phyloP scores from a whole-genome alignment of 1,139 yeast species.

The Saccharomyces hybrid region DNA sequence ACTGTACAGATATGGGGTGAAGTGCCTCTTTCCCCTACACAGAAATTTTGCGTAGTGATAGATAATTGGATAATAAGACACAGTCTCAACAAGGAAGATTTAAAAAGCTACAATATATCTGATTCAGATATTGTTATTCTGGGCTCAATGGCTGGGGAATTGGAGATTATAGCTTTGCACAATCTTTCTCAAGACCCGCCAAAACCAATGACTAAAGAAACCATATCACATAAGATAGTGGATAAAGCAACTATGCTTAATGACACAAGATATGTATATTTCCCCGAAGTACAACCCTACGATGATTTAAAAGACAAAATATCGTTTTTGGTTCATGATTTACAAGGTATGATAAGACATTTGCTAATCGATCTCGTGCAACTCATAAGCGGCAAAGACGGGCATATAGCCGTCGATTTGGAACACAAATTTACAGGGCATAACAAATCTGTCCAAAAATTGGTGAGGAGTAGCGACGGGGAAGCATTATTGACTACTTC shows the following conservation, averaged over 20 bases:
- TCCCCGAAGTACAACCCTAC: conserved; percentile 31
- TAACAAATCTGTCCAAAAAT: conserved; percentile 62
- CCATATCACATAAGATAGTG: conserved; percentile 20
- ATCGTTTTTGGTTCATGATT: conserved; percentile 44
- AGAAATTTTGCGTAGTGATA: conserved; percentile 42
- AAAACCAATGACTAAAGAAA: conserved; percentile 28
- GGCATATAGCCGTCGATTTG: conserved; percentile 24
- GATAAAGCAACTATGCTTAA: conserved; percentile 26
- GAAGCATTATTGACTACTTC: conserved; percentile 46
- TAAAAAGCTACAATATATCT: conserved; percentile 23
- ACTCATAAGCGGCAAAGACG: not conserved
- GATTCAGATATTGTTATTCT: conserved; percentile 54
- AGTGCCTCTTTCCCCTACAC: conserved; percentile 37
- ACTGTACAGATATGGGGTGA: conserved; percentile 56
- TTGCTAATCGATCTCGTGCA: conserved; percentile 36
- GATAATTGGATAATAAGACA: conserved; percentile 48
- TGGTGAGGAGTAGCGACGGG: conserved; percentile 61
- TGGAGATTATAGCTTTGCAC: conserved; percentile 43
- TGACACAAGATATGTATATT: conserved; percentile 30
- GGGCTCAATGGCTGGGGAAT: conserved; percentile 39
- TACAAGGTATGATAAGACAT: conserved; percentile 43
- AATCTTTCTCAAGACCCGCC: conserved; percentile 48
- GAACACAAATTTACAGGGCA: conserved; percentile 74
- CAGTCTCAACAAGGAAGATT: conserved; percentile 27
- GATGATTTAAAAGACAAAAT: conserved; percentile 29